A percentile compares a stretch with the other conserved stretches of the same genome.
phyloP scores from a whole-genome alignment of 2,329 filamentous ascomycete species.

The Neurospora crassa region DNA sequence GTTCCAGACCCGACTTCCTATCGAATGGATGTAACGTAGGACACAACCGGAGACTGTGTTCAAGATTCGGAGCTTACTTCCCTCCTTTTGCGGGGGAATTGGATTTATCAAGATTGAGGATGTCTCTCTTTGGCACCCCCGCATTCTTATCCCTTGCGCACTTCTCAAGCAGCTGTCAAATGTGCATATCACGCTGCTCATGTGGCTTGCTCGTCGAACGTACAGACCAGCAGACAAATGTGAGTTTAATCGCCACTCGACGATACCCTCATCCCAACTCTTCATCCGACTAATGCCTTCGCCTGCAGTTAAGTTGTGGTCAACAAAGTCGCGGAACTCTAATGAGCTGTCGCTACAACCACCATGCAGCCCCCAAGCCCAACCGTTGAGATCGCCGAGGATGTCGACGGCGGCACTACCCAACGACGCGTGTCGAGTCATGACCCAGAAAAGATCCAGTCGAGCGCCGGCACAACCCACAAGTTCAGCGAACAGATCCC shows the following conservation, averaged over 20 bases:
- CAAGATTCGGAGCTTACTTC: not conserved
- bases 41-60: not conserved
- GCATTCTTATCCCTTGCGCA: not conserved
- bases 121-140: not conserved
- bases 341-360: not conserved
- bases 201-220: not conserved
- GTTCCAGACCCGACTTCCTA: not conserved
- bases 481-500: slow-evolving; percentile 28
- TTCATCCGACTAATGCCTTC: not conserved
- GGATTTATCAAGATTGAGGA: not conserved
- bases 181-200: not conserved
- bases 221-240: not conserved
- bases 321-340: not conserved
- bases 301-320: not conserved
- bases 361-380: not conserved
- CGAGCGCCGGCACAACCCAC: slow-evolving; percentile 5
- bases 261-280: not conserved
- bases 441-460: slow-evolving; percentile 23
- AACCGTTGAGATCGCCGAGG: not conserved
- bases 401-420: slow-evolving; percentile 2
- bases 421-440: slow-evolving; percentile 5
- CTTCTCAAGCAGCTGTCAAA: not conserved
- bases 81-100: not conserved
- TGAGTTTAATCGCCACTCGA: not conserved
- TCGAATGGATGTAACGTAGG: not conserved